Conservation (phyloP, 306 rosid genomes). For the Prunus kanzakura region DNA sequence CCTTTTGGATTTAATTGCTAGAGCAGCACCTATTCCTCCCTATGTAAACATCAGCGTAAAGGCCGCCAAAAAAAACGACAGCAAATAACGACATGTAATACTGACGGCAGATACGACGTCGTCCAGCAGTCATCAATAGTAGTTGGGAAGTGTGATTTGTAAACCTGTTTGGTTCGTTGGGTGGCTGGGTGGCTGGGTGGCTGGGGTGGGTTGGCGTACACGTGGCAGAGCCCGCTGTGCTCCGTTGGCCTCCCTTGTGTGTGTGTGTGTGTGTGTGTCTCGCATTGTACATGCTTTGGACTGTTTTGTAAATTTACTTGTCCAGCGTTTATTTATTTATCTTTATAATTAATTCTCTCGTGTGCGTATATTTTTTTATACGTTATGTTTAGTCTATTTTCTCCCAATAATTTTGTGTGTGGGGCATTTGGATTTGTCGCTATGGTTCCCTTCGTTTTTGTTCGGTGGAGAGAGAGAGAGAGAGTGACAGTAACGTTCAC, state of each 20-base stretch:
- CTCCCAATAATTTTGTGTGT: background rate
- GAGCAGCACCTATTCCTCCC: background rate
- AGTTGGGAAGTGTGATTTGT: conserved; percentile 9
- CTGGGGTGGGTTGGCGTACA: conserved; percentile 13
- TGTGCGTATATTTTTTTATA: background rate
- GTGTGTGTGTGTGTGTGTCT: background rate
- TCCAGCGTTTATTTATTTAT: background rate
- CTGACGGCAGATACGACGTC: background rate
- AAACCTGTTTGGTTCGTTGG: background rate
- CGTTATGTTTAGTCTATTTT: background rate
- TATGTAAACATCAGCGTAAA: conserved; percentile 3
- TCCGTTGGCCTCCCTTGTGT: background rate
- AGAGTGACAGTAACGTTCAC: background rate
- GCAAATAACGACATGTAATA: background rate
- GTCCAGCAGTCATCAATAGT: background rate
- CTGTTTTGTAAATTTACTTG: background rate
- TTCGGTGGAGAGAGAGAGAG: background rate
- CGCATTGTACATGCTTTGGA: background rate
- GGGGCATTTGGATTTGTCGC: background rate
- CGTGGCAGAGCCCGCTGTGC: conserved; percentile 7
- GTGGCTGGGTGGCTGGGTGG: too few relatives aligned
- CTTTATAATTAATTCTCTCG: background rate
- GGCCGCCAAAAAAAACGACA: background rate
- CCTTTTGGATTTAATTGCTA: background rate
- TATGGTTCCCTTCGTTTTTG: background rate